Conservation (phyloP, 306 rosid species). For the Crotalaria pallida region DNA sequence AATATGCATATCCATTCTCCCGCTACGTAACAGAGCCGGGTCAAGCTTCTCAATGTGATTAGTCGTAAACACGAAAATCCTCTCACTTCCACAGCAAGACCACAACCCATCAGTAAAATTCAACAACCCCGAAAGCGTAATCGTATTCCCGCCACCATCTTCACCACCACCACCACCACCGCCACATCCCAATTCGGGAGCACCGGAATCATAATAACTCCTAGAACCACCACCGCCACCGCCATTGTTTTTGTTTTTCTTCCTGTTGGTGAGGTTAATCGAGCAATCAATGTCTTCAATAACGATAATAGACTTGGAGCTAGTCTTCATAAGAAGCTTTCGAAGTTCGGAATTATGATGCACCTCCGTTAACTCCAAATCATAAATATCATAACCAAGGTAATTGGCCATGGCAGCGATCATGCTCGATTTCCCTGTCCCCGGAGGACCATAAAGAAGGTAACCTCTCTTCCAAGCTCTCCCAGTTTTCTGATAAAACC, state of each 20-base stretch:
- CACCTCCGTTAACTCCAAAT: slow-evolving; percentile 84
- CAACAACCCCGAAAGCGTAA: slow-evolving; percentile 82
- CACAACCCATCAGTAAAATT: slow-evolving; percentile 95
- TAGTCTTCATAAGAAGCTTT: slow-evolving; percentile 87
- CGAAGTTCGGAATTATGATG: slow-evolving; percentile 83
- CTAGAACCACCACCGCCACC: neutral
- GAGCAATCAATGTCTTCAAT: slow-evolving; percentile 97
- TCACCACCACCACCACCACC: slow-evolving; percentile 35
- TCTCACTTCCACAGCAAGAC: slow-evolving; percentile 98
- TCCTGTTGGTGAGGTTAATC: slow-evolving; percentile 52
- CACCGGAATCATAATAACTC: slow-evolving; percentile 30
- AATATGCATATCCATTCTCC: slow-evolving; percentile 96
- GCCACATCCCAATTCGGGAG: slow-evolving; percentile 28
- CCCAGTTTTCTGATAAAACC: slow-evolving; percentile 79
- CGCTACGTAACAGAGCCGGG: slow-evolving; percentile 82
- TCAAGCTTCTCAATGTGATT: slow-evolving; percentile 97
- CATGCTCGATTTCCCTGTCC: slow-evolving; percentile 93
- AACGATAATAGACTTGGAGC: slow-evolving; percentile 80
- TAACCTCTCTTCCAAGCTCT: slow-evolving; percentile 97
- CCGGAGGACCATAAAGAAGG: slow-evolving; percentile 86
- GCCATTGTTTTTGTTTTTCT: slow-evolving; percentile 11
- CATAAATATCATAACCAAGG: slow-evolving; percentile 86
- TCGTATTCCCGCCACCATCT: slow-evolving; percentile 59
- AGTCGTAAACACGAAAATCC: slow-evolving; percentile 87
- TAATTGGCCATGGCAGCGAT: slow-evolving; percentile 95